phyloP scores from a whole-genome alignment of 192 early-diverging fungal species.

The Powellomyces hirtus region DNA sequence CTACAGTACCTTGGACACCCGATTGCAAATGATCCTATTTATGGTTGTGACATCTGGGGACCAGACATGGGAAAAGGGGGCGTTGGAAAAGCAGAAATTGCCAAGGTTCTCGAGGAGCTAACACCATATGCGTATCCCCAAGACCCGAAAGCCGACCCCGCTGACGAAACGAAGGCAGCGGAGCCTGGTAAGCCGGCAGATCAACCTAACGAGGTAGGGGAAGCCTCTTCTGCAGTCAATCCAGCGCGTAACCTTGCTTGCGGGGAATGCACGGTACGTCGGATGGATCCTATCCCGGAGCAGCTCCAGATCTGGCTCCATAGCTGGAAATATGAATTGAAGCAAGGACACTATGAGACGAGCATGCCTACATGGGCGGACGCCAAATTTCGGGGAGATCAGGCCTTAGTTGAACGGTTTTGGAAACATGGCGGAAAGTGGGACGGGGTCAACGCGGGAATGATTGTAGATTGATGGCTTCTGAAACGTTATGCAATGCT shows the following conservation, averaged over 20 bases:
- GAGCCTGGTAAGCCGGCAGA: too few species aligned
- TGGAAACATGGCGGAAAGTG: slow-evolving; percentile 49
- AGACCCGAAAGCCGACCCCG: too few species aligned
- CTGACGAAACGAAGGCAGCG: too few species aligned
- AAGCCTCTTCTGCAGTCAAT: neutral
- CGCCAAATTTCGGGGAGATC: slow-evolving; percentile 42
- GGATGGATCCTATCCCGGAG: slow-evolving; percentile 68
- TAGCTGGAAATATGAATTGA: slow-evolving; percentile 73
- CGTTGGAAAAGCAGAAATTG: slow-evolving; percentile 19
- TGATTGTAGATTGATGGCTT: neutral
- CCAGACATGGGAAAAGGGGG: slow-evolving; percentile 51
- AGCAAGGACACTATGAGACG: slow-evolving; percentile 68
- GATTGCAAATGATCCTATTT: slow-evolving; percentile 94
- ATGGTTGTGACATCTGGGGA: slow-evolving; percentile 77
- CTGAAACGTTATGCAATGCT: too few species aligned
- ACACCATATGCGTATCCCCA: slow-evolving; percentile 12
- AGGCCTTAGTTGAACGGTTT: slow-evolving; percentile 37
- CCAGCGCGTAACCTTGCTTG: slow-evolving; percentile 46
- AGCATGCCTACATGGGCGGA: slow-evolving; percentile 77
- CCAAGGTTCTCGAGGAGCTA: slow-evolving; percentile 1
- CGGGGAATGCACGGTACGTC: slow-evolving; percentile 55
- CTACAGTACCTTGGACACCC: slow-evolving; percentile 89
- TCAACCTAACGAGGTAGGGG: too few species aligned
- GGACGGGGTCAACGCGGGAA: slow-evolving; percentile 35
- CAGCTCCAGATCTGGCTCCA: slow-evolving; percentile 89